Conservation (phyloP, 1,139 yeast species). For the Suhomyces panamericanus region DNA sequence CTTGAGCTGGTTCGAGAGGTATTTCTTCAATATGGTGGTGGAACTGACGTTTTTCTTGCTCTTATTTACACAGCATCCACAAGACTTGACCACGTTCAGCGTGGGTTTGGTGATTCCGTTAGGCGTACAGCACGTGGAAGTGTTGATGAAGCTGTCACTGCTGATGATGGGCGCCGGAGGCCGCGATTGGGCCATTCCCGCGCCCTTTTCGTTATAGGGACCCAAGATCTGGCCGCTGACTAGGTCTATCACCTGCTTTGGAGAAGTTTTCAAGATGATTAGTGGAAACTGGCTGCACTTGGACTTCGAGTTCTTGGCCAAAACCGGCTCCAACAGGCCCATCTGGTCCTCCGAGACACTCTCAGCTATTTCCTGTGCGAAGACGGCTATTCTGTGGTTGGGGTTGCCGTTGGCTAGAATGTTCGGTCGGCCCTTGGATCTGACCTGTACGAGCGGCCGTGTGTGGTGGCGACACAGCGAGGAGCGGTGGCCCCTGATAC, state of each 20-base stretch:
- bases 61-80: slow-evolving; percentile 31
- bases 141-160: slow-evolving; percentile 38
- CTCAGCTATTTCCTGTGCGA: slow-evolving; percentile 48
- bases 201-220: slow-evolving; percentile 30
- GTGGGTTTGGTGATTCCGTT: slow-evolving; percentile 23
- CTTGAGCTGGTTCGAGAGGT: slow-evolving; percentile 28
- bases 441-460: slow-evolving; percentile 80
- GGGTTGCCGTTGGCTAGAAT: slow-evolving; percentile 48
- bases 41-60: slow-evolving; percentile 26
- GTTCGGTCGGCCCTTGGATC: slow-evolving; percentile 82
- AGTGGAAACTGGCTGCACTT: slow-evolving; percentile 31
- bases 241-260: slow-evolving; percentile 52
- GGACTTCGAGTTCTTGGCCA: slow-evolving; percentile 1
- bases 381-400: slow-evolving; percentile 57
- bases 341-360: slow-evolving; percentile 7
- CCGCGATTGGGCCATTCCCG: slow-evolving; percentile 12
- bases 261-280: slow-evolving; percentile 47
- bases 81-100: slow-evolving; percentile 17
- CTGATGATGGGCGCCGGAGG: slow-evolving; percentile 29
- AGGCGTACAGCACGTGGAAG: slow-evolving; percentile 35
- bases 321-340: neutral
- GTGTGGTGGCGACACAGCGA: slow-evolving; percentile 80
- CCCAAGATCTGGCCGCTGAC: slow-evolving; percentile 47
- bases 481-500: slow-evolving; percentile 92
- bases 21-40: slow-evolving; percentile 39